These are phyloP conservation scores for Groenewaldozyma auringiensis DNA, from an alignment of 1,139 yeast species.

Conservation along the genomic window DNA sequence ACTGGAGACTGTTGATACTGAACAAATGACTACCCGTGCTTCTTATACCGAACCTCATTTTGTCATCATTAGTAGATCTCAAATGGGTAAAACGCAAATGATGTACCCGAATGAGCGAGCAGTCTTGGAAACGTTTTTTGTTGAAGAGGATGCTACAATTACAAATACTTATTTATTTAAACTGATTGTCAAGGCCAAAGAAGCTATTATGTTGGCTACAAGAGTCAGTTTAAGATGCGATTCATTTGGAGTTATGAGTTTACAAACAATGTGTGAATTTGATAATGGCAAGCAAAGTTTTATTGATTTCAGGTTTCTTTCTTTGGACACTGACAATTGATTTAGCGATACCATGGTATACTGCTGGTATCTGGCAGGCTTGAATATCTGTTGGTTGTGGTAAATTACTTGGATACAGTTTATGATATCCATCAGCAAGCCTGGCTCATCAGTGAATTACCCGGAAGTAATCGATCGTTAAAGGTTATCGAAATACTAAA, in stretches of 20 bases:
- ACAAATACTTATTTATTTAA: conserved; percentile 24
- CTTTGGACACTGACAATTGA: conserved; percentile 8
- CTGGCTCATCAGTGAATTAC: no score
- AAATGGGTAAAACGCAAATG: conserved; percentile 62
- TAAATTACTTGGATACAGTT: no score
- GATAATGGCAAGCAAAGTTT: conserved; percentile 24
- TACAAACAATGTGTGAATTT: conserved; percentile 28
- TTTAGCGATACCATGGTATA: no score
- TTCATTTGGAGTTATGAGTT: conserved; percentile 24
- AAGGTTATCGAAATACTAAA: not conserved
- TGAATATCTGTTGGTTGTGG: no score
- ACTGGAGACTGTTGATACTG: conserved; percentile 55
- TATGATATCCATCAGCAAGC: no score
- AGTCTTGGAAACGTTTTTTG: conserved; percentile 46
- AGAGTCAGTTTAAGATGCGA: conserved; percentile 29
- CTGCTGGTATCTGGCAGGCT: no score
- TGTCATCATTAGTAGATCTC: conserved; percentile 54
- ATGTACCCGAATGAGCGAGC: conserved; percentile 58
- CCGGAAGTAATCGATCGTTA: not conserved
- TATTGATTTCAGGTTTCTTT: conserved; percentile 28
- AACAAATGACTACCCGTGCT: conserved; percentile 49
- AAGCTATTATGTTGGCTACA: conserved; percentile 27
- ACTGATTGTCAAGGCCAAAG: conserved; percentile 21
- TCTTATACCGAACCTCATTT: conserved; percentile 23
- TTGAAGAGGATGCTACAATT: conserved; percentile 16